These are phyloP conservation scores for Aspergillus quadrilineatus DNA, from an alignment of 2,329 filamentous ascomycete species.

Conservation along the genomic window DNA sequence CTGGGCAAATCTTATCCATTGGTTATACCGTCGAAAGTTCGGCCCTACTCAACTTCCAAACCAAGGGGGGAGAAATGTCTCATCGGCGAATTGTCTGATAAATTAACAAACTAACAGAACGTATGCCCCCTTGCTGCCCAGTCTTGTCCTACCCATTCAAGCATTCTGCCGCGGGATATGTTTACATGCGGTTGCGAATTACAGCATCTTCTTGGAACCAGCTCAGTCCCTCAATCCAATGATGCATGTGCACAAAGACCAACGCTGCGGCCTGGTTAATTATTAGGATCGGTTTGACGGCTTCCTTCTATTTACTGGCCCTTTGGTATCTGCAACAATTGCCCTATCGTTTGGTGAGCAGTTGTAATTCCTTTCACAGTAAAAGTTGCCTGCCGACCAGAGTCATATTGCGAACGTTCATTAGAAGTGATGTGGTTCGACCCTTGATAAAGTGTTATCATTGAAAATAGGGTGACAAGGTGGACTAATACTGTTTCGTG, in stretches of 20 bases:
- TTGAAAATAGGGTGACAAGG: not conserved
- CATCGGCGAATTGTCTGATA: not conserved
- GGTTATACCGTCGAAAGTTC: not conserved
- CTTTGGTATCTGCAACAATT: too few relatives aligned
- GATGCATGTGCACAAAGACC: not conserved
- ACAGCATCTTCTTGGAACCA: not conserved
- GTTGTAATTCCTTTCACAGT: too few relatives aligned
- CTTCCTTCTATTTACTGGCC: not conserved
- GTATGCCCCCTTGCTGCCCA: slow-evolving; percentile 1
- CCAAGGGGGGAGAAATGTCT: not conserved
- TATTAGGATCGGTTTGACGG: not conserved
- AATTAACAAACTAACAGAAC: not conserved
- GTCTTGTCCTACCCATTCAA: not conserved
- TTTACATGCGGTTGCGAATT: not conserved
- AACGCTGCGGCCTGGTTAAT: not conserved
- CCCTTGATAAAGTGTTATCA: not conserved
- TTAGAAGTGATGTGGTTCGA: too few relatives aligned
- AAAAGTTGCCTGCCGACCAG: too few relatives aligned
- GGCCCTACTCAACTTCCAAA: not conserved
- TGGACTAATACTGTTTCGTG: not conserved
- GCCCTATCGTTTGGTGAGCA: too few relatives aligned
- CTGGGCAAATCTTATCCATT: not conserved
- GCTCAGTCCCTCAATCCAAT: not conserved
- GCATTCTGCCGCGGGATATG: not conserved
- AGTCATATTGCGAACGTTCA: too few relatives aligned